These are phyloP conservation scores for Colletotrichum euphorbiae DNA, from an alignment of 2,329 filamentous ascomycete species.

Conservation along the genomic window DNA sequence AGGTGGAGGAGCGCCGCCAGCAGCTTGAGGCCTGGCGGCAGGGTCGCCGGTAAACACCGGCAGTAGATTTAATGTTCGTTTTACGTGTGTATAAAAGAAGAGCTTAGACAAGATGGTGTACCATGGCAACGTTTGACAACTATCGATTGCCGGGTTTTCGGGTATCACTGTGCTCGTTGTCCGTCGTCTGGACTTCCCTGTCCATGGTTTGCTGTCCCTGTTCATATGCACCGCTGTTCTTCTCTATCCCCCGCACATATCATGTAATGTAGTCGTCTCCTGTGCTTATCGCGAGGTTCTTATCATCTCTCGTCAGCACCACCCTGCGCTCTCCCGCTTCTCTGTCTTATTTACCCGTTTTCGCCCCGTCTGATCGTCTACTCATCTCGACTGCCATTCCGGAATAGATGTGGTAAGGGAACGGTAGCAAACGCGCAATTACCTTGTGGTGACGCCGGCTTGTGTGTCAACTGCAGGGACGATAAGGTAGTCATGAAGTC, in stretches of 20 bases:
- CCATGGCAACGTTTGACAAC: not conserved
- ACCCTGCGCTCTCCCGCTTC: no score
- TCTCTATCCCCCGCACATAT: not conserved
- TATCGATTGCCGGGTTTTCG: no score
- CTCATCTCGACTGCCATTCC: no score
- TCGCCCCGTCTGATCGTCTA: no score
- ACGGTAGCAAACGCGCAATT: no score
- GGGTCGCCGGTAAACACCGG: conserved; percentile 44
- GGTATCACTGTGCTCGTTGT: not conserved
- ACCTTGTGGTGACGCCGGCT: no score
- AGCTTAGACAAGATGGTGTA: not conserved
- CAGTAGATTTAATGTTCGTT: conserved; percentile 9
- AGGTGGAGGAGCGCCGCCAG: conserved; percentile 63
- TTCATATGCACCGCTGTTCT: not conserved
- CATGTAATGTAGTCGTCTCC: no score
- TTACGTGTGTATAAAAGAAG: not conserved
- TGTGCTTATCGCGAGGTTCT: no score
- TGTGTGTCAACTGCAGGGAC: no score
- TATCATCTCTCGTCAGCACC: no score
- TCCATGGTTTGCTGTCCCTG: not conserved
- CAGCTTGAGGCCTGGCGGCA: conserved; percentile 61
- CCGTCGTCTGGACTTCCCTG: not conserved
- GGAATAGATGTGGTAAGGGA: no score
- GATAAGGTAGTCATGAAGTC: conserved; percentile 20
- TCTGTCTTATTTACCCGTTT: no score